Evolutionary conservation across 257 asterid species (phyloP).

Genomic region (Thymus mandschuricus): DNA sequence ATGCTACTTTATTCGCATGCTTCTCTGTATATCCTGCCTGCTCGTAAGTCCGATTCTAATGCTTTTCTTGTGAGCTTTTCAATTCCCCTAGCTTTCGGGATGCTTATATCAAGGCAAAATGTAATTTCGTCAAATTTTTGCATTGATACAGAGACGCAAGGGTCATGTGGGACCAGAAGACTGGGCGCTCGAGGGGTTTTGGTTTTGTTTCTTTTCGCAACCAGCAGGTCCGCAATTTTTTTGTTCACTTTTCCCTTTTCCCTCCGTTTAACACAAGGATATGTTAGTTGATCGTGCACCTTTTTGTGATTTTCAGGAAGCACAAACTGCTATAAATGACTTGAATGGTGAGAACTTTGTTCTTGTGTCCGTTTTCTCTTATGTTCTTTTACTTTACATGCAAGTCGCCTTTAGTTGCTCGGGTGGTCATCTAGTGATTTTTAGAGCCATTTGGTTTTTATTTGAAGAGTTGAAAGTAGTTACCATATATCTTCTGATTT

Average conservation of each 20-base stretch:
- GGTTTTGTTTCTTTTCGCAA: conserved; percentile 86
- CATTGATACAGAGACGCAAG: conserved; percentile 72
- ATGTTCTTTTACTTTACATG: conserved; percentile 13
- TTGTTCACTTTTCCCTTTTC: neutral
- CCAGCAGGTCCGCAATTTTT: conserved; percentile 62
- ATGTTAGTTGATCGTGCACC: conserved; percentile 6
- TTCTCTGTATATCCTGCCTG: conserved; percentile 70
- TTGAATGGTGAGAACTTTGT: conserved; percentile 58
- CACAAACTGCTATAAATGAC: conserved; percentile 82
- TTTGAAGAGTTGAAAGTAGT: conserved; percentile 7
- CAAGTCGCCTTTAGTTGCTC: neutral
- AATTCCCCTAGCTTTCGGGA: conserved; percentile 3
- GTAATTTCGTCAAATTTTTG: neutral
- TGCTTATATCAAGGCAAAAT: neutral
- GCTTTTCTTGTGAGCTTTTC: neutral
- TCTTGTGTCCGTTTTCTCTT: neutral
- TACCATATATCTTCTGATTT: neutral
- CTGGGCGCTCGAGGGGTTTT: conserved; percentile 93
- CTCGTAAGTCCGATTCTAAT: conserved; percentile 56
- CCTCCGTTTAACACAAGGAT: neutral
- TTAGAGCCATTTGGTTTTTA: neutral
- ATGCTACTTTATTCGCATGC: conserved; percentile 73
- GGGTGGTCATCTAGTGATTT: conserved; percentile 5
- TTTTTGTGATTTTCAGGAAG: conserved; percentile 57
- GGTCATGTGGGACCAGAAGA: conserved; percentile 98